These are phyloP conservation scores for Zostera marina DNA, from an alignment of 116 monocot genomes.

Conservation along the genomic window DNA sequence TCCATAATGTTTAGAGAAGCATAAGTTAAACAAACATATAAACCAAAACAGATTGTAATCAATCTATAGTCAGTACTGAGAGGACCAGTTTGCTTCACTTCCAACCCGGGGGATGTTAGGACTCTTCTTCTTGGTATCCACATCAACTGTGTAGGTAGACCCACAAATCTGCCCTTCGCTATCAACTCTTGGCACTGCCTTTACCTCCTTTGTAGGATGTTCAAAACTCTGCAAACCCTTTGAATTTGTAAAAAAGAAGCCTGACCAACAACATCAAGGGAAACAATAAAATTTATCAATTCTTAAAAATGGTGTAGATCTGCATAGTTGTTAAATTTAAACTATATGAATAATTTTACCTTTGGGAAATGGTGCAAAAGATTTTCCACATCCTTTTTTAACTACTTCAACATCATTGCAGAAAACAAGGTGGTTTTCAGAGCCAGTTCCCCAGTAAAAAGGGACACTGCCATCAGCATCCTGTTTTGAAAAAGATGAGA, in stretches of 20 bases:
- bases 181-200: slow-evolving; percentile 65
- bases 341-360: too few relatives aligned
- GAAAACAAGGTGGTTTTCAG: slow-evolving; percentile 48
- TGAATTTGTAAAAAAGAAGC: slow-evolving; percentile 69
- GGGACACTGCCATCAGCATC: slow-evolving; percentile 77
- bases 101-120: slow-evolving; percentile 40
- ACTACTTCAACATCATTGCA: slow-evolving; percentile 64
- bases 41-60: neutral
- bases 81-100: slow-evolving; percentile 74
- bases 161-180: slow-evolving; percentile 79
- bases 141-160: slow-evolving; percentile 52
- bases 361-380: slow-evolving; percentile 98
- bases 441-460: slow-evolving; percentile 77
- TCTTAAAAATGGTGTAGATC: neutral
- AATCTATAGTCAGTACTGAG: slow-evolving; percentile 21
- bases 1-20: neutral
- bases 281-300: neutral
- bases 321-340: neutral
- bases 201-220: slow-evolving; percentile 68
- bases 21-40: neutral
- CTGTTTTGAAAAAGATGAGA: slow-evolving; percentile 13
- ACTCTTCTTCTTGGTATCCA: slow-evolving; percentile 32
- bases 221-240: slow-evolving; percentile 68
- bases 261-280: slow-evolving; percentile 17
- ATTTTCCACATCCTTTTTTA: slow-evolving; percentile 72